Base-by-base conservation (phyloP, 768 basidiomycete species). In the Panaeolus cyanescens region DNA sequence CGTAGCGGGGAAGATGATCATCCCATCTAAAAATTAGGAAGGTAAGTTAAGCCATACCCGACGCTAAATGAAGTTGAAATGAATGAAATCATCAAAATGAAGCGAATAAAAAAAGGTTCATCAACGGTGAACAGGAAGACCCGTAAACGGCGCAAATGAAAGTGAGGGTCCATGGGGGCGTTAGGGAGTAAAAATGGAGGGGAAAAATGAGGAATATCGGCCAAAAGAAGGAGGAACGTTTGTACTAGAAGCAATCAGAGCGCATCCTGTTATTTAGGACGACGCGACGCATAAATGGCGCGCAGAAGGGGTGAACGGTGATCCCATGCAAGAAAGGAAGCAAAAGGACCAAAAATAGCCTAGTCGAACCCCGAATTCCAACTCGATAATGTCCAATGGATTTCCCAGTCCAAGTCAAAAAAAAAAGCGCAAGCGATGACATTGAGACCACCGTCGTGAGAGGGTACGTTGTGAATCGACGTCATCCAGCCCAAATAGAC, bases 1-100 rank as follows among this genome's bases (percentile, higher is more conserved):
- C 8, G 87, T 83, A 0, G 90, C 87, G 2, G 97, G 97, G 71
- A 98, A 99, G 59, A 95, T 89, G 72, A 94, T 95, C 93, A 98
- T 94, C 5, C 96, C 96, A 75, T 99, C 90, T 91, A 60, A 22
- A 30, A 61, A 56, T 36, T 34, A 56, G 42, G 33, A 36, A 17
- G 15, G 32, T 32, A 56, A 39, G 60, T 61, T 50, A 28, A 50
- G 7, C 37, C 39, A 20, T 20, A 22, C 19, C 22, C 19, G 22
- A 42, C 22, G 19, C 39, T 22, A 42, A 20, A 42, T 42, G 39
- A 42, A 12, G 19, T n/a, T 20, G 19, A 42, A 22, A 42, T 50
- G 45, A 50, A 50, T 28, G 45, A 50, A 10, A 50, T 50, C 39
- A 42, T 42, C 39, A 42, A 42, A 19, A 50, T 28, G 15, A 50